Conservation (phyloP, 208 protist species). For the Balamuthia mandrillaris region DNA sequence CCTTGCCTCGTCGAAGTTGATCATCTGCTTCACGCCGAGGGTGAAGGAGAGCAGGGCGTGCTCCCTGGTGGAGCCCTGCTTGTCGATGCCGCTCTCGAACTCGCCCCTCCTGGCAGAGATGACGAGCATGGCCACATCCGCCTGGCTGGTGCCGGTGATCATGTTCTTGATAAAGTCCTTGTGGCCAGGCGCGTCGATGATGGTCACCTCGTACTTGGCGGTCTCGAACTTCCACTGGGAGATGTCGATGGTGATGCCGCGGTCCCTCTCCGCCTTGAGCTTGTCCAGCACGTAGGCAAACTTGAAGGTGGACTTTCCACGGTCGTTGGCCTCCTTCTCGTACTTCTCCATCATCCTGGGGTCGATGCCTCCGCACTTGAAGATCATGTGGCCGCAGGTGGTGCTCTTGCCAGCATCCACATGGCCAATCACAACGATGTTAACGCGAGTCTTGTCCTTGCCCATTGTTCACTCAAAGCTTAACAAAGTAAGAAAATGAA, state of each 20-base stretch:
- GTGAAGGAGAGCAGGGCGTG: slow-evolving; percentile 82
- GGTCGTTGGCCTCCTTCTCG: slow-evolving; percentile 75
- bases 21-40: slow-evolving; percentile 83
- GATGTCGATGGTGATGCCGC: slow-evolving; percentile 99
- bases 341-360: slow-evolving; percentile 72
- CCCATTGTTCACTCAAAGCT: no score
- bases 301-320: slow-evolving; percentile 88
- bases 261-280: slow-evolving; percentile 96
- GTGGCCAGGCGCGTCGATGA: slow-evolving; percentile 99
- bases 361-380: slow-evolving; percentile 79
- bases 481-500: no score
- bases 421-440: slow-evolving; percentile 65
- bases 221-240: slow-evolving; percentile 97
- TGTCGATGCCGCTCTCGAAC: slow-evolving; percentile 77
- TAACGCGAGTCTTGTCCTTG: neutral
- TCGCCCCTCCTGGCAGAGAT: slow-evolving; percentile 73
- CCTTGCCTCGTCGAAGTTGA: slow-evolving; percentile 83
- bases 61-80: slow-evolving; percentile 79
- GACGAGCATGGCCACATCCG: slow-evolving; percentile 85
- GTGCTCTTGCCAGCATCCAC: slow-evolving; percentile 90
- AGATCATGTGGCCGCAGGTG: slow-evolving; percentile 87
- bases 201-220: slow-evolving; percentile 94
- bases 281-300: slow-evolving; percentile 98
- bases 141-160: slow-evolving; percentile 94
- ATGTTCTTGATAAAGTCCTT: slow-evolving; percentile 99